Conservation (phyloP, 176 grass and related monocot genomes). For the Oryza brachyantha region DNA sequence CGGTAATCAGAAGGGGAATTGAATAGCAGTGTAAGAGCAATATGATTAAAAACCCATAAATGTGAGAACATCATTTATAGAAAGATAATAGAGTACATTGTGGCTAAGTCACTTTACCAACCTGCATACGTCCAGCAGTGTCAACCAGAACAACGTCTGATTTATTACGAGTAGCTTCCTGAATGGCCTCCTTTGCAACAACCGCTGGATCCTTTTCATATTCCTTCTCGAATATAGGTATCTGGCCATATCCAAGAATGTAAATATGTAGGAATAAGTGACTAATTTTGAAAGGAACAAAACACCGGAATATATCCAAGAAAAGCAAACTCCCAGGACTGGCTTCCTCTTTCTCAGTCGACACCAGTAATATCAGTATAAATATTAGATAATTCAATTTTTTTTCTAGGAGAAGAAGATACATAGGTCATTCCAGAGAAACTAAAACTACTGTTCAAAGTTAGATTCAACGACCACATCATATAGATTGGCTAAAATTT, state of each 20-base stretch:
- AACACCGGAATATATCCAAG: neutral
- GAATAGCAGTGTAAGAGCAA: neutral
- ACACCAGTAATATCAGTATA: neutral
- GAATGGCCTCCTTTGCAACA: constrained; percentile 90
- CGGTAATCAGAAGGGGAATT: neutral
- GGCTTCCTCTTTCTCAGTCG: neutral
- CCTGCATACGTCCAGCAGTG: constrained; percentile 93
- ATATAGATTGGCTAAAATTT: neutral
- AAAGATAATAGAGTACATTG: neutral
- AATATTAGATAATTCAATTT: too few relatives aligned
- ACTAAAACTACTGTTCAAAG: neutral
- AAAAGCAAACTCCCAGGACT: neutral
- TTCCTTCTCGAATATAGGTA: constrained; percentile 96
- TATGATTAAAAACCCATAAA: neutral
- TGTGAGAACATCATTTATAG: neutral
- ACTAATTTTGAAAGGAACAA: neutral
- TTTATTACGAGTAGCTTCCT: constrained; percentile 72
- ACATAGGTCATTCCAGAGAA: neutral
- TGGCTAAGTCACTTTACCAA: constrained; percentile 8
- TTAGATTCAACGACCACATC: neutral
- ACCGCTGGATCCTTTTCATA: constrained; percentile 95
- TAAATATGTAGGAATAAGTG: neutral
- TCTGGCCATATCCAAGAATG: constrained; percentile 37
- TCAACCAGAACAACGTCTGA: constrained; percentile 95
- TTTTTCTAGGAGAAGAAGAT: neutral